Percentiles rank a stretch among this genome's conserved stretches.
phyloP scores from a whole-genome alignment of 176 grass and related monocot species.

The Aegilops bicornis region DNA sequence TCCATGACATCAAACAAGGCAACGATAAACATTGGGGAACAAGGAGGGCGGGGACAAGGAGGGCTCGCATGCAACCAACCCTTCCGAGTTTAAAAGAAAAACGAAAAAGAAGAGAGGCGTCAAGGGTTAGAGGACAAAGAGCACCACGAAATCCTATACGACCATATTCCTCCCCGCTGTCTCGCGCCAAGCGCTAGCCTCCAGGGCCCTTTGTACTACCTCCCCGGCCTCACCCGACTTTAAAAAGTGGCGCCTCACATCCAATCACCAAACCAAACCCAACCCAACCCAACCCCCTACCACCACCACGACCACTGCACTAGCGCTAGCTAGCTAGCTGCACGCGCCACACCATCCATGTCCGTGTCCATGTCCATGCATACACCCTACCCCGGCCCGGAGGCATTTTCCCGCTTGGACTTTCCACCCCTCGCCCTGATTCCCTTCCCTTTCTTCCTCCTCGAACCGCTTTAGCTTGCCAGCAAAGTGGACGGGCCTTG shows the following conservation, averaged over 20 bases:
- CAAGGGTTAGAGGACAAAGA: conserved; percentile 62
- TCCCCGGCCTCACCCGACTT: conserved; percentile 60
- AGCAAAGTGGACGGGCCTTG: conserved; percentile 32
- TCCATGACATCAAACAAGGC: conserved; percentile 52
- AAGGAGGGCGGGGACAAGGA: conserved; percentile 27
- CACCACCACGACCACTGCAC: neutral
- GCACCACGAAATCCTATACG: conserved; percentile 69
- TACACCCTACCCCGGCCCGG: conserved; percentile 13
- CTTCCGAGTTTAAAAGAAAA: conserved; percentile 1
- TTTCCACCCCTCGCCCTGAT: conserved; percentile 68
- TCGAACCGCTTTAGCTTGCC: conserved; percentile 26
- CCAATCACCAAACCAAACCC: conserved; percentile 50
- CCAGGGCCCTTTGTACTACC: conserved; percentile 67
- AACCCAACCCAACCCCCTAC: conserved; percentile 47
- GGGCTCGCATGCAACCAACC: neutral
- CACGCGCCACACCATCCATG: neutral
- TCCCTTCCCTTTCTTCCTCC: conserved; percentile 49
- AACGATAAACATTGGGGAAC: conserved; percentile 31
- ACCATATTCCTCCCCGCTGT: conserved; percentile 62
- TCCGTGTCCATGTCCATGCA: no score
- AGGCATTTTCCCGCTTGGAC: conserved; percentile 57
- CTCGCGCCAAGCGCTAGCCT: conserved; percentile 68
- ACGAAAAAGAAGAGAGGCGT: neutral
- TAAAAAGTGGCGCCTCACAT: conserved; percentile 71
- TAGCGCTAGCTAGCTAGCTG: neutral